phyloP scores from a whole-genome alignment of 495 filamentous ascomycete species.

The Lepidopterella palustris region DNA sequence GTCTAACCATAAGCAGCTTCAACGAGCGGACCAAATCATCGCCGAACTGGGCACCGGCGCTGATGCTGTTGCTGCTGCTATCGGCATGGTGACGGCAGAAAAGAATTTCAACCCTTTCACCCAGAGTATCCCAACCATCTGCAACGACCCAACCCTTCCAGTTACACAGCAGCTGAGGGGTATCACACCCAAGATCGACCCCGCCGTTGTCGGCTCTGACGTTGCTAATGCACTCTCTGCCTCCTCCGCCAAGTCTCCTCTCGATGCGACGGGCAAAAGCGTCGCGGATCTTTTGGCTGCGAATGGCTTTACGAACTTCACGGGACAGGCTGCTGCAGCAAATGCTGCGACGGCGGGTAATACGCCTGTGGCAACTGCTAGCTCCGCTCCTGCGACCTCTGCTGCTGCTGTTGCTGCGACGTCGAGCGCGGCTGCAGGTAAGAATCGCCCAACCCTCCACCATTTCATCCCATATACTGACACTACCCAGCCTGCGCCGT shows the following conservation, averaged over 20 bases:
- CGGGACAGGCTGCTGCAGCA: slow-evolving; percentile 11
- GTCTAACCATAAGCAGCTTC: slow-evolving; percentile 38
- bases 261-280: slow-evolving; percentile 47
- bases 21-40: slow-evolving; percentile 53
- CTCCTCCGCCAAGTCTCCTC: slow-evolving; percentile 43
- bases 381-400: slow-evolving; percentile 7
- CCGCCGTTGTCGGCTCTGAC: slow-evolving; percentile 47
- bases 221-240: slow-evolving; percentile 50
- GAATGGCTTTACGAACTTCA: slow-evolving; percentile 49
- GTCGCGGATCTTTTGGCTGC: slow-evolving; percentile 49
- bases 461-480: not conserved
- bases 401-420: not conserved
- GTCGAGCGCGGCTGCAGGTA: slow-evolving; percentile 4
- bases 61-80: slow-evolving; percentile 50
- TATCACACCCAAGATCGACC: slow-evolving; percentile 56
- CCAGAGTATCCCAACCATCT: slow-evolving; percentile 49
- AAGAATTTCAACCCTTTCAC: slow-evolving; percentile 62
- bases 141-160: slow-evolving; percentile 50
- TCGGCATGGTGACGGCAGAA: slow-evolving; percentile 55
- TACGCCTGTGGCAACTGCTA: not conserved
- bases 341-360: slow-evolving; percentile 27
- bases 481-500: slow-evolving; percentile 1
- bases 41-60: slow-evolving; percentile 46
- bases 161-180: slow-evolving; percentile 51
- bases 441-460: slow-evolving; percentile 3